Evolutionary conservation across 768 basidiomycete species (phyloP), one percentile per base, ranked within the genome.

Genomic region (Psilocybe subaeruginosa): DNA sequence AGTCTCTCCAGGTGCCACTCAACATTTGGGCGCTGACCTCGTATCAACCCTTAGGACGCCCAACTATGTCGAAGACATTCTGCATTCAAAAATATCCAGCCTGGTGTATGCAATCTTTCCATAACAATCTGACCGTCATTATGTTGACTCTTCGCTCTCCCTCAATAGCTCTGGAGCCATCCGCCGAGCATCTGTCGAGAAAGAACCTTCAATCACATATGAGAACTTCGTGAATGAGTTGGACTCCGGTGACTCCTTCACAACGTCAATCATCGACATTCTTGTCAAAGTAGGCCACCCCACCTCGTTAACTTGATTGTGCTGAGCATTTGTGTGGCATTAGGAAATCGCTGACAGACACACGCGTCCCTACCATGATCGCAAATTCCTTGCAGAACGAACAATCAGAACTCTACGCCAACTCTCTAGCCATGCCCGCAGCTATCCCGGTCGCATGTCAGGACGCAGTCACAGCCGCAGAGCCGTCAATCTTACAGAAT

Each of bases 321-420:
- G 11, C 43, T 61, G 46, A 58, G 51, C 56, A 37, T 33, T 19
- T 41, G 11, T 41, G 16, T 50, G 45, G 31, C 7, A 31, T 51
- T 63, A 93, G 92, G 92, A 93, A 81, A 70, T 92, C 43, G 89
- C 91, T 7, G 91, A 92, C 64, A 85, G 92, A 58, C 83, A 83
- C 35, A 80, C 77, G 39, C 84, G 91, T 23, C 76, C 80, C 48
- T 80, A 76, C 8, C 71, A 76, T 29, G 90, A 92, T 73, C 85
- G 82, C 43, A 77, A 81, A 31, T 80, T 88, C 54, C 86, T 93
- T 55, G 82, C 87, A 23, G 87, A 90, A 48, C 81, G 83, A 52
- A 91, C 92, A 0, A 85, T 85, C 3, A 84, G 83, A 68, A 82
- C 82, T 61, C 74, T 93, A 14, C 85, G 84, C 37, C 74, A 80